Conservation (phyloP, 495 filamentous ascomycete genomes). For the Jackrogersella minutella region DNA sequence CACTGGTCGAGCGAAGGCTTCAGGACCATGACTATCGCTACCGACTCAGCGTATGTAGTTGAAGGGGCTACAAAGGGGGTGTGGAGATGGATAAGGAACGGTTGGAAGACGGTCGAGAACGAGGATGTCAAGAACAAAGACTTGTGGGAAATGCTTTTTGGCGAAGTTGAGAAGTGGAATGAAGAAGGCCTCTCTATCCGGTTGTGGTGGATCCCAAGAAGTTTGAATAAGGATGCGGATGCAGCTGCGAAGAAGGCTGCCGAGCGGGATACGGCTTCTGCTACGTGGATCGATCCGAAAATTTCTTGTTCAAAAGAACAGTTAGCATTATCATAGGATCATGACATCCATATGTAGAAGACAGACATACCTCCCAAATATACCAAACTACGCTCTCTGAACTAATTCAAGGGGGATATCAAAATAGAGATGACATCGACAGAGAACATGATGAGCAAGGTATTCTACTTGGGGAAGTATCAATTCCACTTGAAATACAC, state of each 20-base stretch:
- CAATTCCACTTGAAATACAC: too few relatives aligned
- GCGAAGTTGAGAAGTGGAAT: conserved; percentile 43
- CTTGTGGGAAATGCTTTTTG: conserved; percentile 53
- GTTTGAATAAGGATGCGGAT: conserved; percentile 53
- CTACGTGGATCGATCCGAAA: neutral
- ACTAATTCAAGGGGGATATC: too few relatives aligned
- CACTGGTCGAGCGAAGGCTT: conserved; percentile 51
- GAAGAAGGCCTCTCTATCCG: conserved; percentile 41
- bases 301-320: neutral
- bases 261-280: neutral
- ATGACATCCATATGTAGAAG: neutral
- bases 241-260: conserved; percentile 50
- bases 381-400: too few relatives aligned
- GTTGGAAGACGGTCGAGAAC: conserved; percentile 44
- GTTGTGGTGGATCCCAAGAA: conserved; percentile 56
- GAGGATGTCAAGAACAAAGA: conserved; percentile 51
- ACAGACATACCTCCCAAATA: too few relatives aligned
- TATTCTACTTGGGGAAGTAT: too few relatives aligned
- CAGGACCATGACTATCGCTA: conserved; percentile 53
- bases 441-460: too few relatives aligned
- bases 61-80: conserved; percentile 52
- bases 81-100: conserved; percentile 51
- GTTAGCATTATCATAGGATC: neutral
- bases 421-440: too few relatives aligned
- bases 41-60: conserved; percentile 57